These are phyloP conservation scores for Kwoniella sp. DNA, from an alignment of 768 basidiomycete species.

Conservation along the genomic window DNA sequence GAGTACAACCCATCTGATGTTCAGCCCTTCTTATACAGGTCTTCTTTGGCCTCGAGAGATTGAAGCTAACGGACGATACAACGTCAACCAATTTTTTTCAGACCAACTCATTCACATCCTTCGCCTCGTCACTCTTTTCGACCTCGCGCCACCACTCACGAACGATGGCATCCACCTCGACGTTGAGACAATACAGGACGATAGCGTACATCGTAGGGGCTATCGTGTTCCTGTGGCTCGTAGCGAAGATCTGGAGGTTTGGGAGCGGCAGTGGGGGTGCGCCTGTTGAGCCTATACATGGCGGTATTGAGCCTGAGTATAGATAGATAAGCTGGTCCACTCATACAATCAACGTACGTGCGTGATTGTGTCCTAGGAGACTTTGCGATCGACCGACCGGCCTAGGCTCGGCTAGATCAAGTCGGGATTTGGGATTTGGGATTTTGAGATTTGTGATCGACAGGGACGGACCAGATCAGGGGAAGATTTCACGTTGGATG, in stretches of 20 bases:
- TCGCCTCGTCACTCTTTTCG: constrained; percentile 54
- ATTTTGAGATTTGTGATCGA: no score
- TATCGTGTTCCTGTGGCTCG: constrained; percentile 47
- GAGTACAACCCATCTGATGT: constrained; percentile 20
- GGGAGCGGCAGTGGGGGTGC: constrained; percentile 16
- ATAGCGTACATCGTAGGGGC: constrained; percentile 53
- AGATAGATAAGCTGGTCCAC: not conserved
- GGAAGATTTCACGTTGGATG: not conserved
- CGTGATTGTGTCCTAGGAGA: no score
- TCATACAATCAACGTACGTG: no score
- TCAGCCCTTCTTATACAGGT: constrained; percentile 3
- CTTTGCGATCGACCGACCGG: no score
- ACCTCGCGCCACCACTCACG: constrained; percentile 54
- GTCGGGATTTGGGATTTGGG: no score
- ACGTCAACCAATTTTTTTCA: constrained; percentile 7
- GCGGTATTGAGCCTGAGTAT: constrained; percentile 18
- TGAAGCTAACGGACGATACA: constrained; percentile 3
- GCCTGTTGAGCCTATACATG: constrained; percentile 4
- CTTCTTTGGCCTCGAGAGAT: no score
- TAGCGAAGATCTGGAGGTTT: constrained; percentile 38
- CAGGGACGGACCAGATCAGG: not conserved
- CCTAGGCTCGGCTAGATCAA: not conserved
- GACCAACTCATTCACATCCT: constrained; percentile 53
- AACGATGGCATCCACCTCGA: constrained; percentile 50
- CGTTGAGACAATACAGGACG: constrained; percentile 50